Conservation (phyloP, 2,329 filamentous ascomycete species). For the Aspergillus luchuensis region DNA sequence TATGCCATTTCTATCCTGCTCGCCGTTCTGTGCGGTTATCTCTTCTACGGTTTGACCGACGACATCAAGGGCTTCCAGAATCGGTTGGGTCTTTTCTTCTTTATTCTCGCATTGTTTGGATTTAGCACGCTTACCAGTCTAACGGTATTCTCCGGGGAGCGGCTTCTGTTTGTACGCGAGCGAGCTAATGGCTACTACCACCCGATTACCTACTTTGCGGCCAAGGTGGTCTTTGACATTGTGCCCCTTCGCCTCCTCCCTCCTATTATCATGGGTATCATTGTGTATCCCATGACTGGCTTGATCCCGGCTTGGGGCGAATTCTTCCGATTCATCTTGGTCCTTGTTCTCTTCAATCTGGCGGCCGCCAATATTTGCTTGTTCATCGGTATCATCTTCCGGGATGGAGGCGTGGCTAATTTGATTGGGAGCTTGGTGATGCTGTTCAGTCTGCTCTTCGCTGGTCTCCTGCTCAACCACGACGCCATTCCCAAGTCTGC, state of each 20-base stretch:
- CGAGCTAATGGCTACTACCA: conserved; percentile 96
- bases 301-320: conserved; percentile 77
- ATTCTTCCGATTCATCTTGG: conserved; percentile 88
- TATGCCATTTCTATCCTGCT: conserved; percentile 96
- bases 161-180: conserved; percentile 88
- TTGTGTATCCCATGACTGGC: conserved; percentile 97
- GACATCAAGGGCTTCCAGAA: conserved; percentile 99
- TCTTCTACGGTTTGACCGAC: conserved; percentile 95
- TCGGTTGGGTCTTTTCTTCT: conserved; percentile 94
- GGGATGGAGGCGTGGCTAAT: conserved; percentile 87
- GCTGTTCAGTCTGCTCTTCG: conserved; percentile 95
- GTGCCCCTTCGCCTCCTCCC: conserved; percentile 91
- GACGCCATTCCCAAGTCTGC: conserved; percentile 84
- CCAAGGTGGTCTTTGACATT: conserved; percentile 98
- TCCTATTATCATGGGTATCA: conserved; percentile 90
- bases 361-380: conserved; percentile 91
- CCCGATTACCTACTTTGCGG: conserved; percentile 88
- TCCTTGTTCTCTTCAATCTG: conserved; percentile 93
- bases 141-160: conserved; percentile 88
- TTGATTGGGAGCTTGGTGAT: conserved; percentile 93
- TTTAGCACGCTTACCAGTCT: conserved; percentile 95
- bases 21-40: conserved; percentile 88
- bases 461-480: conserved; percentile 90
- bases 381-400: conserved; percentile 94
- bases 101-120: conserved; percentile 90